A percentile compares a stretch with the other conserved stretches of the same genome.
Evolutionary conservation across 306 rosid species (phyloP).

Genomic region (Rosa multiflora): DNA sequence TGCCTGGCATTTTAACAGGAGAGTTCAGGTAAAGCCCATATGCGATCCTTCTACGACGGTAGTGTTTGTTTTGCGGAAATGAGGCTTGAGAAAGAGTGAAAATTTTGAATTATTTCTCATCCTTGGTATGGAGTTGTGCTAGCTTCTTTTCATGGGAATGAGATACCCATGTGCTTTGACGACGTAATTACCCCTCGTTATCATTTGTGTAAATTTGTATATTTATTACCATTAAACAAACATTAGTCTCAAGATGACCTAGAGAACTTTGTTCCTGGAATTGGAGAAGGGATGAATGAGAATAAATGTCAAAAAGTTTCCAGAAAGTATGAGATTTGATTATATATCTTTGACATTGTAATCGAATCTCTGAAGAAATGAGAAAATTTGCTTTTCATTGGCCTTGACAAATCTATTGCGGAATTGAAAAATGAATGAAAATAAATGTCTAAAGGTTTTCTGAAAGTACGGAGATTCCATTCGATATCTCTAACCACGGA

Average conservation of each 20-base stretch:
- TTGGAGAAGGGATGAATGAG: neutral
- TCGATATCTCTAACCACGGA: too few species aligned
- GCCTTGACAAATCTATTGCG: too few species aligned
- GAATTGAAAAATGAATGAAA: too few species aligned
- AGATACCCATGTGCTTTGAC: neutral
- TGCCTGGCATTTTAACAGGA: neutral
- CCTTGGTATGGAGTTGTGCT: neutral
- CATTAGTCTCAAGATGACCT: neutral
- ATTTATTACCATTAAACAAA: neutral
- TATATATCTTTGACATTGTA: too few species aligned
- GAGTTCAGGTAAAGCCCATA: neutral
- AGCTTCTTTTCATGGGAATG: neutral
- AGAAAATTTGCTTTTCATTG: too few species aligned
- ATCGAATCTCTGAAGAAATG: too few species aligned
- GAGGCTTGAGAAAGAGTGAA: neutral
- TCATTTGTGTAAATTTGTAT: neutral
- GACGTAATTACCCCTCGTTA: neutral
- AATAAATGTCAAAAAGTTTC: too few species aligned
- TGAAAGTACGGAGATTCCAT: too few species aligned
- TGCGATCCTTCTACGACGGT: neutral
- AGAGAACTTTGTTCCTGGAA: neutral
- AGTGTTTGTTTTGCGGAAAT: neutral
- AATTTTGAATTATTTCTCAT: neutral
- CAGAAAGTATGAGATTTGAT: too few species aligned
- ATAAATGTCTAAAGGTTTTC: too few species aligned